A percentile compares a stretch with the other conserved stretches of the same genome.
phyloP scores from a whole-genome alignment of 164 flowering plant genomes.

The Nelumbo lutea region DNA sequence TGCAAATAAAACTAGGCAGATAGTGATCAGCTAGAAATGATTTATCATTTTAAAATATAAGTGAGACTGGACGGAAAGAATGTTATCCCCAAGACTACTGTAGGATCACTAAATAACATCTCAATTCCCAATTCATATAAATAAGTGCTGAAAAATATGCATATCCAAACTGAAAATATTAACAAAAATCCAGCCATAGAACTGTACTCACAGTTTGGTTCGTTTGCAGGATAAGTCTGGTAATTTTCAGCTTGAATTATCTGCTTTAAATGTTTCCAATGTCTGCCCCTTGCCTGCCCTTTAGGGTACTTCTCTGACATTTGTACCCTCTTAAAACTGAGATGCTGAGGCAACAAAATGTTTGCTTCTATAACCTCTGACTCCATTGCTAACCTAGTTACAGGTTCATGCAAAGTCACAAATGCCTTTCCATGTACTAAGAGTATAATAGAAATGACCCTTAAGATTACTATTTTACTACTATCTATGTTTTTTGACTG shows the following conservation, averaged over 20 bases:
- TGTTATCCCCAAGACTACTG: not conserved
- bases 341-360: conserved; percentile 63
- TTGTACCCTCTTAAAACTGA: conserved; percentile 76
- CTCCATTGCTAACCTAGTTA: conserved; percentile 47
- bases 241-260: conserved; percentile 86
- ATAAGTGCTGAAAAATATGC: not conserved
- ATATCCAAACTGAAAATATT: not conserved
- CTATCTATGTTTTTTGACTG: no score
- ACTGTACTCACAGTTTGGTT: conserved; percentile 68
- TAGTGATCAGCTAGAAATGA: no score
- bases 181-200: not conserved
- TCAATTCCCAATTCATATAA: not conserved
- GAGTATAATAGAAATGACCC: no score
- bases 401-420: not conserved
- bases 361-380: conserved; percentile 70
- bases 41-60: no score
- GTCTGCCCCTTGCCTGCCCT: conserved; percentile 75
- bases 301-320: conserved; percentile 85
- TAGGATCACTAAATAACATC: not conserved
- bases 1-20: no score
- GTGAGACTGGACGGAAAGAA: not conserved
- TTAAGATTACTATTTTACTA: no score
- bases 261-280: conserved; percentile 95
- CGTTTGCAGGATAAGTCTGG: conserved; percentile 56
- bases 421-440: not conserved